A percentile compares a stretch with the other conserved stretches of the same genome.
Conservation (phyloP, 2,329 filamentous ascomycete species). For the Pyricularia grisea region DNA sequence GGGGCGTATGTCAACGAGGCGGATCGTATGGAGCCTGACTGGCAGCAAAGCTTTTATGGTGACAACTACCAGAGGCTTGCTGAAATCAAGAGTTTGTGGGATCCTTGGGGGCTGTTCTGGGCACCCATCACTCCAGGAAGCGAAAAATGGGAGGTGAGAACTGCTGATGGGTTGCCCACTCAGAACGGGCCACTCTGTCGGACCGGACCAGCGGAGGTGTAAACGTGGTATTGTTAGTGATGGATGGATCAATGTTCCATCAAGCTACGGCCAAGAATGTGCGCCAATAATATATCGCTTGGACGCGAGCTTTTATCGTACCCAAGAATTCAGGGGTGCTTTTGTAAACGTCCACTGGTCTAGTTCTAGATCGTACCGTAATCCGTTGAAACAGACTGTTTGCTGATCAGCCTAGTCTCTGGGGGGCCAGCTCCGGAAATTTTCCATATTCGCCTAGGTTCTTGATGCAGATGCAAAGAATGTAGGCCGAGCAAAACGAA, state of each 20-base stretch:
- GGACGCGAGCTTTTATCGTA: not conserved
- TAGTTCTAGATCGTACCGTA: not conserved
- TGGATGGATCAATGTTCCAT: not conserved
- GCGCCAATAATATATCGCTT: not conserved
- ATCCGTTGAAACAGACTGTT: not conserved
- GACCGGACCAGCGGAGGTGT: not conserved
- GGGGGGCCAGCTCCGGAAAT: not conserved
- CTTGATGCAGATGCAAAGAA: not conserved
- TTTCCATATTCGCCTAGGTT: not conserved
- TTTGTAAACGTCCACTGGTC: not conserved
- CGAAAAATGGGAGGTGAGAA: constrained; percentile 28
- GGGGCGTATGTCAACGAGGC: constrained; percentile 13
- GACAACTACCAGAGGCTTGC: constrained; percentile 10
- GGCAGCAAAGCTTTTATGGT: constrained; percentile 12
- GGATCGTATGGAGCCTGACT: constrained; percentile 9
- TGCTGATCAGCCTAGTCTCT: not conserved
- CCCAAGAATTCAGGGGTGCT: not conserved
- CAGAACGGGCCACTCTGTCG: constrained; percentile 16
- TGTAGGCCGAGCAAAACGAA: not conserved
- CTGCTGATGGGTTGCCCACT: constrained; percentile 21
- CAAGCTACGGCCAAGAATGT: not conserved
- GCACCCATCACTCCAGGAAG: constrained; percentile 29
- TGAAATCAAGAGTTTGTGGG: constrained; percentile 10
- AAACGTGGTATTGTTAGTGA: not conserved
- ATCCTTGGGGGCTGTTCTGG: constrained; percentile 13